phyloP scores from a whole-genome alignment of 345 rosid genomes.

The Syzygium aqueum region DNA sequence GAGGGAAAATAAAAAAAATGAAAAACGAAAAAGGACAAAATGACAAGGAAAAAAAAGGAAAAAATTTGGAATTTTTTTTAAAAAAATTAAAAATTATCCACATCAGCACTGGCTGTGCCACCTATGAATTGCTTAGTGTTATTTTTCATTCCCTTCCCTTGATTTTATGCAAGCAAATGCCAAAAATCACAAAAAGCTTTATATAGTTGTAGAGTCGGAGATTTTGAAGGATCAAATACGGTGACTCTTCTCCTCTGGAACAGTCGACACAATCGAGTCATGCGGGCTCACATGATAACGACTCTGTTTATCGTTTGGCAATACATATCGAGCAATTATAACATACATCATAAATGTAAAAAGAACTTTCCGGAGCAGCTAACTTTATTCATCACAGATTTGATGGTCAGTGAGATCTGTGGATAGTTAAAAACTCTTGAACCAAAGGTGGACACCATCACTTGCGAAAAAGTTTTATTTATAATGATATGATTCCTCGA shows the following conservation, averaged over 20 bases:
- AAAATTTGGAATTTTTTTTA: fast-evolving
- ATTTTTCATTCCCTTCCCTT: not conserved
- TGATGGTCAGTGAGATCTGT: not conserved
- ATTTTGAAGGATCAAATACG: not conserved
- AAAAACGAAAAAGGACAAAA: not conserved
- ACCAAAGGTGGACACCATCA: not conserved
- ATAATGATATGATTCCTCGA: not conserved
- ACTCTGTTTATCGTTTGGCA: not conserved
- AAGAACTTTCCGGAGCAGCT: not conserved
- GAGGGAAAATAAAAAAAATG: not conserved
- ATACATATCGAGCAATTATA: not conserved
- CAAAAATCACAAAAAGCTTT: not conserved
- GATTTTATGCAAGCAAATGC: not conserved
- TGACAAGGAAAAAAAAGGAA: not conserved
- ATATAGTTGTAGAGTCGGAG: not conserved
- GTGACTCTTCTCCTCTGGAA: not conserved
- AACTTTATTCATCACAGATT: not conserved
- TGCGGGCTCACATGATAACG: not conserved
- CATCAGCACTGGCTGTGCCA: not conserved
- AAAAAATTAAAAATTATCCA: not conserved
- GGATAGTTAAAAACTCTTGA: not conserved
- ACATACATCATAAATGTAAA: not conserved
- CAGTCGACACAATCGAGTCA: not conserved
- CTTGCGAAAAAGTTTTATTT: not conserved
- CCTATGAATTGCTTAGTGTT: not conserved